Base-by-base conservation (phyloP, 2,329 filamentous ascomycete genomes). In the Lachnellula cervina region DNA sequence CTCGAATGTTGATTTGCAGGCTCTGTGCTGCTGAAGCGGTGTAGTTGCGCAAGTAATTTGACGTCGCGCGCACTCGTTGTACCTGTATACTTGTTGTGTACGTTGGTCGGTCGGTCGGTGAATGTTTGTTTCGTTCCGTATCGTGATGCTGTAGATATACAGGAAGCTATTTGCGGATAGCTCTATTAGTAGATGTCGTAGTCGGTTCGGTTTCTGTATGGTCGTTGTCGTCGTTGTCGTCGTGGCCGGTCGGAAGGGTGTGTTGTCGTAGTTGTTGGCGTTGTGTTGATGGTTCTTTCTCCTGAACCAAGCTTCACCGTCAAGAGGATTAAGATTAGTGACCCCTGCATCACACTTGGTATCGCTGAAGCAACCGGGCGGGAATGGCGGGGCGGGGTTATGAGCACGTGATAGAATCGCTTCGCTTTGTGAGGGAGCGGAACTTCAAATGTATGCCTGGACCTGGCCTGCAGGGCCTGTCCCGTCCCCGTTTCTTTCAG, bases 11-110 rank as follows among this genome's bases (percentile, higher is more conserved):
- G 42, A 16, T 19, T 49, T 44, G 55, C 35, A 35, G 21, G 43
- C 52, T 23, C 21, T 55, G 42, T 56, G 49, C 37, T 53, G 56
- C 43, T 59, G 50, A 53, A 53, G 54, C 54, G 57, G 62, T 62
- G 57, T 59, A 25, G 45, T 38, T 57, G 50, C 47, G 32, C 50
- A 40, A 58, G 54, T 51, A 49, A 40, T 44, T 35, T 17, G 32
- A 51, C 46, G 51, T 53, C 50, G 52, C 58, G 60, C 58, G 53
- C 54, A 32, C 28, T 49, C 49, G 48, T 56, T 34, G 37, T 52
- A 47, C 23, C 34, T 23, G 51, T 45, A 38, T 28, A 32, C 28
- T 40, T 40, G 14, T 55, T 37, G 52, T 50, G 32, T 55, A 51
- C 34, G 47, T 47, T 45, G 28, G 42, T n/a, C 6, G 46, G 17